Evolutionary conservation across 148 eudicot genomes (phyloP).

Genomic region (Nepenthes mirabilis): DNA sequence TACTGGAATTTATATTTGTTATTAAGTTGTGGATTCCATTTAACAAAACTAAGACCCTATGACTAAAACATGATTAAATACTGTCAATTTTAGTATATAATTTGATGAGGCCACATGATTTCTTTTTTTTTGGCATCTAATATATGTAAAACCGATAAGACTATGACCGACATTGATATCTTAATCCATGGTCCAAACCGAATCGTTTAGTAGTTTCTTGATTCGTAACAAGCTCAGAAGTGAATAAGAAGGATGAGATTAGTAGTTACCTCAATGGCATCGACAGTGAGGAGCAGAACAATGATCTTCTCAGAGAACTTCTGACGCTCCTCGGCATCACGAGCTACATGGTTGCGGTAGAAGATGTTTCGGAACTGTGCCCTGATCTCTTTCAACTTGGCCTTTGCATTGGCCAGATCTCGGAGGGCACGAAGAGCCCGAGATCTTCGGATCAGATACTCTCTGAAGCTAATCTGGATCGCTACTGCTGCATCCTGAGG

Average conservation of each 20-base stretch:
- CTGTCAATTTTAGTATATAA: too few species aligned
- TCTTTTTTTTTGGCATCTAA: too few species aligned
- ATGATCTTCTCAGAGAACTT: constrained; percentile 74
- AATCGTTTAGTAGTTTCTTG: too few species aligned
- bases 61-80: too few species aligned
- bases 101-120: too few species aligned
- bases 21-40: too few species aligned
- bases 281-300: constrained; percentile 90
- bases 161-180: too few species aligned
- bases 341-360: constrained; percentile 57
- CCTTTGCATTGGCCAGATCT: constrained; percentile 75
- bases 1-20: too few species aligned
- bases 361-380: constrained; percentile 70
- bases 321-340: constrained; percentile 84
- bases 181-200: neutral
- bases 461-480: constrained; percentile 71
- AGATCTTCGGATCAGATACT: constrained; percentile 72
- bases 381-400: constrained; percentile 81
- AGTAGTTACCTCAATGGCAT: constrained; percentile 60
- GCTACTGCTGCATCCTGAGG: constrained; percentile 66
- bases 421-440: constrained; percentile 80
- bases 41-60: too few species aligned
- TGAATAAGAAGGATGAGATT: constrained; percentile 1
- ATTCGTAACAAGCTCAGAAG: neutral
- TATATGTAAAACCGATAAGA: too few species aligned